These are phyloP conservation scores for Nidularia sp. DNA, from an alignment of 768 basidiomycete species.

Conservation along the genomic window DNA sequence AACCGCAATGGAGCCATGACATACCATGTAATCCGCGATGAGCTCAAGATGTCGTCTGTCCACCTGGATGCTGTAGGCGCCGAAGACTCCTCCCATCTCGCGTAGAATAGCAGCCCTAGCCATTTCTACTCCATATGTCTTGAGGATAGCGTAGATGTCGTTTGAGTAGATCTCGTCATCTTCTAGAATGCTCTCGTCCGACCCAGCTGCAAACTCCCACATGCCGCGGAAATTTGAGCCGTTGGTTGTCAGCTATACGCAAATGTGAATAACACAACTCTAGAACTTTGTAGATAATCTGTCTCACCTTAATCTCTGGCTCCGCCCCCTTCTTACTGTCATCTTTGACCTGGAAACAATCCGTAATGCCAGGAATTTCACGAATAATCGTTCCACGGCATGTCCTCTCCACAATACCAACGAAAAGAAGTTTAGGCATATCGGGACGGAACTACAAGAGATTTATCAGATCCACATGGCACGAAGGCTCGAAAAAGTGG, in stretches of 20 bases:
- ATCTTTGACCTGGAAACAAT: constrained; percentile 77
- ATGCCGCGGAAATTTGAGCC: constrained; percentile 91
- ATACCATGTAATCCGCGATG: constrained; percentile 99
- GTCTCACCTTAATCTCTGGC: constrained; percentile 44
- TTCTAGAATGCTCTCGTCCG: constrained; percentile 60
- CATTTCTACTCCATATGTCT: constrained; percentile 96
- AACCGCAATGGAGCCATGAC: constrained; percentile 15
- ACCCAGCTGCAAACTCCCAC: constrained; percentile 67
- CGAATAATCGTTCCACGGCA: constrained; percentile 84
- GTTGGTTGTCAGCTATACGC: constrained; percentile 71
- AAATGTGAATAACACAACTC: too few relatives aligned
- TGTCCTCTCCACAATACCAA: constrained; percentile 87
- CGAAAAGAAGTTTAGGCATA: constrained; percentile 89
- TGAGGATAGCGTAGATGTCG: constrained; percentile 88
- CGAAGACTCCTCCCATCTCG: constrained; percentile 91
- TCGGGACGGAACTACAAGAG: constrained; percentile 72
- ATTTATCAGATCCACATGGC: constrained; percentile 1
- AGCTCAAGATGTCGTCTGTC: constrained; percentile 91
- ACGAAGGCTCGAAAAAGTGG: constrained; percentile 1
- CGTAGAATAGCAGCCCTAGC: constrained; percentile 86
- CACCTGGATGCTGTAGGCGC: constrained; percentile 93
- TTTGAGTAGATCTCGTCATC: constrained; percentile 86
- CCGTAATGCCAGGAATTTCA: constrained; percentile 83
- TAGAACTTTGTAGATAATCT: too few relatives aligned
- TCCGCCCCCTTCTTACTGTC: constrained; percentile 48